Evolutionary conservation across 768 basidiomycete genomes (phyloP).

Genomic region (Clavulina sp.): DNA sequence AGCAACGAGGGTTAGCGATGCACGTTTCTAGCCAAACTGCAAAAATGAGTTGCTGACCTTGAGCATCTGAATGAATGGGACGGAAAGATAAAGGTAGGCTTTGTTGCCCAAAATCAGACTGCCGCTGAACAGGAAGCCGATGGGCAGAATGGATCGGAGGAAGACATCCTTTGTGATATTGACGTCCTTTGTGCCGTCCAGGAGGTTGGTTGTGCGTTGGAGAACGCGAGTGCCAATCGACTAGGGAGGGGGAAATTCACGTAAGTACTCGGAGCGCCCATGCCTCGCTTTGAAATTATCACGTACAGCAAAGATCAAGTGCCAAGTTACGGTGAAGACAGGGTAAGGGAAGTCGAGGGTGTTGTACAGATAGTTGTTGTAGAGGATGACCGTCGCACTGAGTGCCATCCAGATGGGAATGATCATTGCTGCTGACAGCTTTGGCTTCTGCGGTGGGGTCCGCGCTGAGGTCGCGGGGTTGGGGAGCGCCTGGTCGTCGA

Average conservation of each 20-base stretch:
- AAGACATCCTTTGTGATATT: slow-evolving; percentile 67
- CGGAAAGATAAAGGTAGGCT: slow-evolving; percentile 79
- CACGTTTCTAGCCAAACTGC: background rate
- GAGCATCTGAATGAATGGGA: slow-evolving; percentile 94
- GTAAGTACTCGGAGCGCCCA: slow-evolving; percentile 10
- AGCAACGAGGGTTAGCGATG: background rate
- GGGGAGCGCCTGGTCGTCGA: too few relatives aligned
- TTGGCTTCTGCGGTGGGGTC: slow-evolving; percentile 9
- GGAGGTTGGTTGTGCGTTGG: slow-evolving; percentile 59
- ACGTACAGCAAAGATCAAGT: slow-evolving; percentile 46
- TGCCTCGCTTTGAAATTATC: slow-evolving; percentile 13
- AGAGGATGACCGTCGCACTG: slow-evolving; percentile 80
- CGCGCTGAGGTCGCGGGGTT: too few relatives aligned
- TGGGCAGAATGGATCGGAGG: slow-evolving; percentile 74
- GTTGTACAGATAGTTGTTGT: slow-evolving; percentile 87
- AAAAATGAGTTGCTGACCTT: slow-evolving; percentile 32
- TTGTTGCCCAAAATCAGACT: slow-evolving; percentile 84
- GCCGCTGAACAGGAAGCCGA: slow-evolving; percentile 84
- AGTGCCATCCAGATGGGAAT: slow-evolving; percentile 90
- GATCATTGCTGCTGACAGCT: slow-evolving; percentile 37
- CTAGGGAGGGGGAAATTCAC: slow-evolving; percentile 20
- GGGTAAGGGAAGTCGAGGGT: slow-evolving; percentile 72
- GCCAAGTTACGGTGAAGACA: slow-evolving; percentile 85
- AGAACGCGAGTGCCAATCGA: slow-evolving; percentile 75
- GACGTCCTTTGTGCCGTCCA: slow-evolving; percentile 65